Conservation (phyloP, 306 rosid genomes). For the Vigna reflexopilosa region DNA sequence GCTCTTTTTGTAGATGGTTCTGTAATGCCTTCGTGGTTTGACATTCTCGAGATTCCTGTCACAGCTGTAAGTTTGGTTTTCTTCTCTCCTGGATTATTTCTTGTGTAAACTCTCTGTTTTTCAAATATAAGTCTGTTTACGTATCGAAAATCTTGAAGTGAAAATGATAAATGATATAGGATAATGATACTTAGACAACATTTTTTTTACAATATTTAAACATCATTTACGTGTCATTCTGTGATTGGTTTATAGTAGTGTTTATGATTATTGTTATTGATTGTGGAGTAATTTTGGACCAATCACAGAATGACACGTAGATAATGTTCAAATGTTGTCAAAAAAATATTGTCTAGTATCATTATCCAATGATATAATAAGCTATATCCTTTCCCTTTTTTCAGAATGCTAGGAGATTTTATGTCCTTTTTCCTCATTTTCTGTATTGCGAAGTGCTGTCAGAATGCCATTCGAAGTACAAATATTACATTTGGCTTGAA, state of each 20-base stretch:
- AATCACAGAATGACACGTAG: no score
- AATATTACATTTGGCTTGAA: neutral
- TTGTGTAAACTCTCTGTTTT: neutral
- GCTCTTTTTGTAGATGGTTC: conserved; percentile 65
- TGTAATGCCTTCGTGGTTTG: conserved; percentile 94
- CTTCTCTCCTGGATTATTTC: conserved; percentile 6
- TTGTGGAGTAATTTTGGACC: no score
- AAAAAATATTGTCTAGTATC: no score
- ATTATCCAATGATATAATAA: neutral
- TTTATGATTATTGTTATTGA: no score
- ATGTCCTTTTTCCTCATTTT: conserved; percentile 7
- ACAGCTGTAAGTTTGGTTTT: conserved; percentile 67
- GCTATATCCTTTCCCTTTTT: neutral
- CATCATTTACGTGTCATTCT: no score
- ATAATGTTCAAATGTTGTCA: no score
- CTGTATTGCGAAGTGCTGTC: neutral
- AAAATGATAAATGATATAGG: neutral
- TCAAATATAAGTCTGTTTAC: neutral
- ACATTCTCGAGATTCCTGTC: conserved; percentile 78
- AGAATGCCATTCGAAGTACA: conserved; percentile 2
- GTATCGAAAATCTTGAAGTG: neutral
- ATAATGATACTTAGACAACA: no score
- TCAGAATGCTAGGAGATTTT: neutral
- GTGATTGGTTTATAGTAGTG: no score
- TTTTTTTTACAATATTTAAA: no score